A percentile compares a stretch with the other conserved stretches of the same genome.
Evolutionary conservation across 805 yeast species (phyloP).

Genomic region (Hermanozyma aechmeae): DNA sequence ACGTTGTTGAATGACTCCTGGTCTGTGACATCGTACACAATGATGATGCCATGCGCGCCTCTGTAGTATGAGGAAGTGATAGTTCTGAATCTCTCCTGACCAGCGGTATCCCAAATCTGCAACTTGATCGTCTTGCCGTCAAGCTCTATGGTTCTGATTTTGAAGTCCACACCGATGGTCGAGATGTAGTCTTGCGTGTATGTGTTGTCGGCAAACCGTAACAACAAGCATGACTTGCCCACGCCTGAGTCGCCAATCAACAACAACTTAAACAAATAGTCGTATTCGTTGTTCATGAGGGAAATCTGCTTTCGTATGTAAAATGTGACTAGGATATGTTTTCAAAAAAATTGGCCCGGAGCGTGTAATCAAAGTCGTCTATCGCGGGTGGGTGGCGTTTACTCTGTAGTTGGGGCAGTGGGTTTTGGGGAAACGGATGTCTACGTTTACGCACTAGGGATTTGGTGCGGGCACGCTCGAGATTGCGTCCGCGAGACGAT

Average conservation of each 20-base stretch:
- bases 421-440: too few species aligned
- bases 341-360: too few species aligned
- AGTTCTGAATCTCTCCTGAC: constrained; percentile 97
- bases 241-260: constrained; percentile 98
- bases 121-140: constrained; percentile 96
- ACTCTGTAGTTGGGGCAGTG: too few species aligned
- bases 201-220: constrained; percentile 95
- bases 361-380: too few species aligned
- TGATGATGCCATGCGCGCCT: constrained; percentile 97
- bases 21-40: constrained; percentile 96
- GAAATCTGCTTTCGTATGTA: too few species aligned
- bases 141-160: constrained; percentile 79
- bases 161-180: constrained; percentile 96
- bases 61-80: constrained; percentile 96
- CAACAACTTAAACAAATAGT: constrained; percentile 87
- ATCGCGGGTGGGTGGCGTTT: too few species aligned
- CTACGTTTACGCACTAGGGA: too few species aligned
- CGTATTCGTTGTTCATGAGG: constrained; percentile 91
- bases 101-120: constrained; percentile 99
- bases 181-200: constrained; percentile 95
- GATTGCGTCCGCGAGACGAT: too few species aligned
- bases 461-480: too few species aligned
- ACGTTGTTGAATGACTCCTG: constrained; percentile 94
- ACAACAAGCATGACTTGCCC: constrained; percentile 89
- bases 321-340: too few species aligned